Evolutionary conservation across 768 basidiomycete genomes (phyloP).

Genomic region (Leucosporidium creatinivorum): DNA sequence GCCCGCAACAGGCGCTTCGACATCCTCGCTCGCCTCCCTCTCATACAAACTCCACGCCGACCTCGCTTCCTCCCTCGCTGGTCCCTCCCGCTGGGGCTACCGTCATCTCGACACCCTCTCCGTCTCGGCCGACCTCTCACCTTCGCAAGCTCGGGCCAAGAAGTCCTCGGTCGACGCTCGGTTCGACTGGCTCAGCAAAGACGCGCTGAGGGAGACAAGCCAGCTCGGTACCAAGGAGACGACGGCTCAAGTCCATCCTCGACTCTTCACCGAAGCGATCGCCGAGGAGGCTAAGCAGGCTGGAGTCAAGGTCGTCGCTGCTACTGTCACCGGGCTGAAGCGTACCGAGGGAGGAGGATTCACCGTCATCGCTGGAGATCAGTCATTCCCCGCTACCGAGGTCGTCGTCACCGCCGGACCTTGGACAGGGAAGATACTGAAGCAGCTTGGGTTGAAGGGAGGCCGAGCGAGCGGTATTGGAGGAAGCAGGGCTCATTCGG

Average conservation of each 20-base stretch:
- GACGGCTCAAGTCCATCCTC: conserved; percentile 49
- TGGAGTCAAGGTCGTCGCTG: conserved; percentile 49
- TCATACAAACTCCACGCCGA: conserved; percentile 68
- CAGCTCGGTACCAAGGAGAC: conserved; percentile 18
- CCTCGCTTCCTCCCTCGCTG: conserved; percentile 63
- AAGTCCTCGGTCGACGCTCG: background rate
- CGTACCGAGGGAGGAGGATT: background rate
- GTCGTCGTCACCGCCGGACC: conserved; percentile 77
- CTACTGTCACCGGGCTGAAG: conserved; percentile 41
- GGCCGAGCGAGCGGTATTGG: conserved; percentile 34
- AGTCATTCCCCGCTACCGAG: conserved; percentile 37
- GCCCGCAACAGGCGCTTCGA: conserved; percentile 45
- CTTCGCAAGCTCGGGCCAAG: background rate
- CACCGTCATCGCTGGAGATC: background rate
- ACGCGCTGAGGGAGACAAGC: conserved; percentile 11
- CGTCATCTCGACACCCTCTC: conserved; percentile 58
- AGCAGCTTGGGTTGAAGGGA: conserved; percentile 37
- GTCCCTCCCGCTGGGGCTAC: conserved; percentile 73
- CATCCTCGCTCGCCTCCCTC: conserved; percentile 56
- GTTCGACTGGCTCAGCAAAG: conserved; percentile 25
- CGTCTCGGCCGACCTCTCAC: conserved; percentile 22
- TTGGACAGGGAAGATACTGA: conserved; percentile 61
- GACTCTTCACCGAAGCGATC: conserved; percentile 66
- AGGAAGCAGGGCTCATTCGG: conserved; percentile 42
- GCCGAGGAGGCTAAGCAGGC: conserved; percentile 55